Evolutionary conservation across 495 filamentous ascomycete genomes (phyloP).

Genomic region (Penicillium canariense): DNA sequence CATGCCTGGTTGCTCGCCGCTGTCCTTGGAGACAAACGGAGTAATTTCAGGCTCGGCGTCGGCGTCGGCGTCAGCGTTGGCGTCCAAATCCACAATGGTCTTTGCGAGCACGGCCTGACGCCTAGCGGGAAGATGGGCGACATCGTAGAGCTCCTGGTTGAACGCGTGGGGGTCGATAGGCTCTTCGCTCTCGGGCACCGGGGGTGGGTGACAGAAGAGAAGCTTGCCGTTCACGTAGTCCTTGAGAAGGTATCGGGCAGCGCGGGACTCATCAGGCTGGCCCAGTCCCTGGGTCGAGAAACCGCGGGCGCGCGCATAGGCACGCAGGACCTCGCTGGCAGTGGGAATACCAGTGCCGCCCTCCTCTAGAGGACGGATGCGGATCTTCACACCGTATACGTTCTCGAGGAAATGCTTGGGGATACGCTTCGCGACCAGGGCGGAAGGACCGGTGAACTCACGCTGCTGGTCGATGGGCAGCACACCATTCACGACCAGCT

Average conservation of each 20-base stretch:
- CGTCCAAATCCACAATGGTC: slow-evolving; percentile 33
- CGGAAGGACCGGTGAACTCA: slow-evolving; percentile 86
- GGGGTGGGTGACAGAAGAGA: slow-evolving; percentile 86
- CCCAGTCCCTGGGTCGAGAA: slow-evolving; percentile 86
- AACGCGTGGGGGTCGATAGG: slow-evolving; percentile 69
- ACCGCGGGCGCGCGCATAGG: slow-evolving; percentile 85
- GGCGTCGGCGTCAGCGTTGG: slow-evolving; percentile 36
- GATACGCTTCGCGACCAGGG: slow-evolving; percentile 84
- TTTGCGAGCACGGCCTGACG: slow-evolving; percentile 58
- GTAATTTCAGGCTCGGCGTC: slow-evolving; percentile 24
- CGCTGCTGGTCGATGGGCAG: slow-evolving; percentile 96
- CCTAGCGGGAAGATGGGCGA: slow-evolving; percentile 69
- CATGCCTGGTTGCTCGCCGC: slow-evolving; percentile 46
- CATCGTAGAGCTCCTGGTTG: slow-evolving; percentile 85
- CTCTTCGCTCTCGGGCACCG: slow-evolving; percentile 48
- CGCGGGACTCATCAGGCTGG: slow-evolving; percentile 88
- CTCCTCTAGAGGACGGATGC: slow-evolving; percentile 80
- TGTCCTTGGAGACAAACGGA: slow-evolving; percentile 21
- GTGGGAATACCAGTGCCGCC: slow-evolving; percentile 89
- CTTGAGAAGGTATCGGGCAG: slow-evolving; percentile 87
- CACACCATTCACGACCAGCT: slow-evolving; percentile 93
- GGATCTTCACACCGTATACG: slow-evolving; percentile 88
- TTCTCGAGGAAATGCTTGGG: slow-evolving; percentile 89
- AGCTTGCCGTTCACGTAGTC: slow-evolving; percentile 98
- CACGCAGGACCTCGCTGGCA: slow-evolving; percentile 77